Evolutionary conservation across 352 stramenopile species (phyloP), one percentile per base, ranked within the genome.

Genomic region (Aphanomyces stellatus): DNA sequence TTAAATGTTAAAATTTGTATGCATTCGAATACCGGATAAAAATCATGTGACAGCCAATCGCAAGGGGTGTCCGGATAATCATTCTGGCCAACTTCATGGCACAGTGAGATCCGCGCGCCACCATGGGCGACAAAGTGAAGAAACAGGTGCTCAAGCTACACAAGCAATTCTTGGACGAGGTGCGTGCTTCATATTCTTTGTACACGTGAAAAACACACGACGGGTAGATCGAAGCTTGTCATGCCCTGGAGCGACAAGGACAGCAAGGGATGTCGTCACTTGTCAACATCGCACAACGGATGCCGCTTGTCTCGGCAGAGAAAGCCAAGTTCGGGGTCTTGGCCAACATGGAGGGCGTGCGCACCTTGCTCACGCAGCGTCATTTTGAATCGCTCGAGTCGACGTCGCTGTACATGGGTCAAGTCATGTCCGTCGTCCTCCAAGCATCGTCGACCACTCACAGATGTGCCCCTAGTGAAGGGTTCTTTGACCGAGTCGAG

Each of bases 321-420:
- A 57, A 57, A 51, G 35, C 55, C 19, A 43, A 62, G 25, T 51
- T 48, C 30, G 83, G 83, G 5, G 77, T 90, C 25, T 60, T 92
- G 24, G 62, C 49, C 25, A 75, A 71, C 66, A 77, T 70, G 11
- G n/a, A 30, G 46, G 69, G 81, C 43, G 71, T 76, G 15, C 78
- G 76, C 15, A 27, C 62, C 22, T 57, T 82, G 15, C 61, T 92
- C 48, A 71, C 88, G 53, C 72, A 79, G 27, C 83, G 82, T 61
- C 83, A 92, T 59, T 87, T 89, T 69, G 62, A 75, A n/a, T 69
- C 80, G 27, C 68, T 92, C 35, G 81, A 92, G 70, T 90, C 88
- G 53, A 87, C 55, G 22, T 22, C 33, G 8, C n/a, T 31, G 7
- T 43, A 43, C 11, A 37, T 64, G 33, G 40, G 28, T 3, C 55